These are phyloP conservation scores for Schoenoplectus triqueter DNA, from an alignment of 202 grass and related monocot genomes.

Conservation along the genomic window DNA sequence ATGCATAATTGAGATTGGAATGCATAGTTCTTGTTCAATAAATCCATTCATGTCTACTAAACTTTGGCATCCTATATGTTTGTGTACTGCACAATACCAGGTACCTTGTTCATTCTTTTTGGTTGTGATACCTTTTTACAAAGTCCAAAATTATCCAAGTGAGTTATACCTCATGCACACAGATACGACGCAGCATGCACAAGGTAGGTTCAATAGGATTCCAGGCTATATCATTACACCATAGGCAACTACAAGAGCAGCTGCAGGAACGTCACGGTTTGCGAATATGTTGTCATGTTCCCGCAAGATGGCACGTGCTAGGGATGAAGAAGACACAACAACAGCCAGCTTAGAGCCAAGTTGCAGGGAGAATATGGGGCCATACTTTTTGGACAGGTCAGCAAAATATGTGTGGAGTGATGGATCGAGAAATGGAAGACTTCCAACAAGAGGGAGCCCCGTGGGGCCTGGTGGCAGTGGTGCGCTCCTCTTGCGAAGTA, in stretches of 20 bases:
- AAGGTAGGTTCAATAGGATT: constrained; percentile 57
- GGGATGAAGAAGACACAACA: constrained; percentile 51
- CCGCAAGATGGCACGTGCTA: constrained; percentile 52
- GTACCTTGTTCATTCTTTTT: background rate
- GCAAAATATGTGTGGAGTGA: constrained; percentile 71
- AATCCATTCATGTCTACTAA: background rate
- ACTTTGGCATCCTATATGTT: background rate
- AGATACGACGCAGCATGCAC: constrained; percentile 60
- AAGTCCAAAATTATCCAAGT: background rate
- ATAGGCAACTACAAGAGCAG: constrained; percentile 47
- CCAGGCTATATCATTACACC: constrained; percentile 58
- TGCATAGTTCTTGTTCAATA: background rate
- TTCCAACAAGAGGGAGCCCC: constrained; percentile 65
- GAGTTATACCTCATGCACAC: constrained; percentile 54
- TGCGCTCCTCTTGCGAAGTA: background rate
- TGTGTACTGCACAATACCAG: background rate
- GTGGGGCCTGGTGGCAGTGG: constrained; percentile 53
- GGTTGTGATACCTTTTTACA: background rate
- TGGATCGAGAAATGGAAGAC: constrained; percentile 64
- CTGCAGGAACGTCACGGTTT: constrained; percentile 46
- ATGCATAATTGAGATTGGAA: background rate
- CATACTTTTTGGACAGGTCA: constrained; percentile 49
- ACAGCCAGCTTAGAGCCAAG: constrained; percentile 69
- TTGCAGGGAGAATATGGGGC: constrained; percentile 62
- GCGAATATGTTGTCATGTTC: constrained; percentile 66